Evolutionary conservation across 805 yeast species (phyloP), one percentile per base, ranked within the genome.

Genomic region (Allodekkera sacchari): DNA sequence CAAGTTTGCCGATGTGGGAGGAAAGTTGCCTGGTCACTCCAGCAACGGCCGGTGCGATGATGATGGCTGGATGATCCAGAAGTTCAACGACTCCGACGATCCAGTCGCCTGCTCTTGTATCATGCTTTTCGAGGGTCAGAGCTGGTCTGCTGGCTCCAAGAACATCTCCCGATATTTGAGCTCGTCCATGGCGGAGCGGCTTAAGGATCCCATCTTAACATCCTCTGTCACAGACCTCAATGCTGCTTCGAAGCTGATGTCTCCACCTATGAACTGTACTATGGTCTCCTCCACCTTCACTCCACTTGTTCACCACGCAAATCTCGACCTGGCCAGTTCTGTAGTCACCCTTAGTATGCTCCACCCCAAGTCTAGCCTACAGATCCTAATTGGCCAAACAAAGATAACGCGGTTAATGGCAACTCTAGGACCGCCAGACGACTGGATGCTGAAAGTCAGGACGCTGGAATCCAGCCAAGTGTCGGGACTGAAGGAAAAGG

Each of bases 391-490:
- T 3, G 73, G 74, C 1, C 27, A 45, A 20, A 64, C 75, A 2
- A 53, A 68, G 1, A 72, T 73, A 52, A 75, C 69, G 39, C 68
- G 66, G 15, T 51, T 72, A 1, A 40, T 74, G 6, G 50, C 56
- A 13, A 43, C 53, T 0, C 48, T 75, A 14, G 82, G 82, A 0
- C 74, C 77, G 2, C 81, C 83, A 0, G 71, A 71, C 28, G 77
- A 68, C 28, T 59, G 57, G 4, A 62, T 72, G 37, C 52, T 42
- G 7, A 47, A 47, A 32, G 26, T 30, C 13, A 72, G n/a, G n/a
- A n/a, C n/a, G n/a, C 13, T 11, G 21, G 17, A 9, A 7, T 27
- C 14, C 7, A 19, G 7, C 20, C 16, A 11, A 9, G 20, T 8
- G 8, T 11, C 8, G 8, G 18, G 9, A 19, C 7, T 6, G 18